Base-by-base conservation (phyloP, 306 rosid species). In the Sechiopsis laciniata region DNA sequence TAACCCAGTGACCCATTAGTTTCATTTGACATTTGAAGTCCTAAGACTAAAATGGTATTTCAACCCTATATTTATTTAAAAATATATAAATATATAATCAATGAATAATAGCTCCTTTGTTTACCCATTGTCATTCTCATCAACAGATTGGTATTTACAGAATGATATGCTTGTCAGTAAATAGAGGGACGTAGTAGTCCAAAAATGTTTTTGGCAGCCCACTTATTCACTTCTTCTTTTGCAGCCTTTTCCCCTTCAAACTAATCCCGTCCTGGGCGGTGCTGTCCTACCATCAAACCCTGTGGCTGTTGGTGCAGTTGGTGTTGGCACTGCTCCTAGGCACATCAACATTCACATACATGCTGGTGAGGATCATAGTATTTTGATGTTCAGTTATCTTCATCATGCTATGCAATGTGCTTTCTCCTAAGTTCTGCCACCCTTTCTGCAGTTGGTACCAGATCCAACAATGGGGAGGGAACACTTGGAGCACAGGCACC, bases 331-430 rank as follows among this genome's bases (percentile, higher is more conserved):
- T 86, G 90, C 85, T 74, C 96, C 97, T 72, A 87, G 99, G 89
- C 89, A 89, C 40, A 80, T 95, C 26, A 95, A 86, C 90, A 91
- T 95, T 75, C 99, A 95, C 83, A 95, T 95, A 82, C 99, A 95
- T 82, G 95, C 96, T 50, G 99, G 99, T 95, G 83, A 85, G 77
- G 45, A 55, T 32, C 16, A 26, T 26, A 8, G 20, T 46, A 29
- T 40, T 42, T 32, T 45, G 13, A 55, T 66, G 61, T 19, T 52
- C 16, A 17, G 48, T 71, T 54, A 10, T 71, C 15, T 29, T 71
- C 62, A 29, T 67, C 0, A 37, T 37, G 45, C 45, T 5, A 37
- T 37, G 45, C 45, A 6, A 71, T 50, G 48, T 26, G 45, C 29
- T 29, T 37, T 71, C 48, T 52, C 50, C 37, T 54, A 35, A 79